Evolutionary conservation across 208 protist species (phyloP).

Genomic region (Leishmania aethiopica): DNA sequence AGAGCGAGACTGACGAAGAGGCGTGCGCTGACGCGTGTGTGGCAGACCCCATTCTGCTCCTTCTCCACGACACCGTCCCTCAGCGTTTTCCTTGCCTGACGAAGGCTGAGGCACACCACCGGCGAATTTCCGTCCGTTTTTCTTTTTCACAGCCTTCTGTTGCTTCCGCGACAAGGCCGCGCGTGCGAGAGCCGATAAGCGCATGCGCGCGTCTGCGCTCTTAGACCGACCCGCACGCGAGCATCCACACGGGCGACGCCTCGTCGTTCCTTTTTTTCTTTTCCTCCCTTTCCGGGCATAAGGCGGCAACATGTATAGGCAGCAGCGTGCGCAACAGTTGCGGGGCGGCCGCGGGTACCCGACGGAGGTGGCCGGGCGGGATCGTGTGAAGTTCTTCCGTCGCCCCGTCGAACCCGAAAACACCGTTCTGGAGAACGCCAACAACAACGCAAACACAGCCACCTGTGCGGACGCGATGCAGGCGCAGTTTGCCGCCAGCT

Average conservation of each 20-base stretch:
- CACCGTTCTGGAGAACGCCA: slow-evolving; percentile 20
- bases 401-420: slow-evolving; percentile 69
- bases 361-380: slow-evolving; percentile 83
- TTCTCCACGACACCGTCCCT: neutral
- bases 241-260: neutral
- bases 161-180: neutral
- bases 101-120: neutral
- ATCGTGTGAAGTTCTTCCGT: slow-evolving; percentile 89
- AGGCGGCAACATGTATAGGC: slow-evolving; percentile 25
- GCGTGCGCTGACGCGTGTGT: neutral
- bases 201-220: neutral
- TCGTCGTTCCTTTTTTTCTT: neutral
- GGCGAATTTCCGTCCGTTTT: neutral
- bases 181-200: neutral
- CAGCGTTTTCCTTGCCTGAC: neutral
- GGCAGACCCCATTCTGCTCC: neutral
- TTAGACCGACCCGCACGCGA: neutral
- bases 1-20: neutral
- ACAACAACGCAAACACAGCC: slow-evolving; percentile 6
- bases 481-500: slow-evolving; percentile 35
- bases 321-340: slow-evolving; percentile 32
- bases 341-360: slow-evolving; percentile 57
- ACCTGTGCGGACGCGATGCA: slow-evolving; percentile 4
- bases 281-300: neutral
- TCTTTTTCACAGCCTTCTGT: too few relatives aligned